Percentiles rank a stretch among this genome's conserved stretches.
These are phyloP conservation scores for Gloeostereum incarnatum DNA, from an alignment of 768 basidiomycete species.

Conservation along the genomic window DNA sequence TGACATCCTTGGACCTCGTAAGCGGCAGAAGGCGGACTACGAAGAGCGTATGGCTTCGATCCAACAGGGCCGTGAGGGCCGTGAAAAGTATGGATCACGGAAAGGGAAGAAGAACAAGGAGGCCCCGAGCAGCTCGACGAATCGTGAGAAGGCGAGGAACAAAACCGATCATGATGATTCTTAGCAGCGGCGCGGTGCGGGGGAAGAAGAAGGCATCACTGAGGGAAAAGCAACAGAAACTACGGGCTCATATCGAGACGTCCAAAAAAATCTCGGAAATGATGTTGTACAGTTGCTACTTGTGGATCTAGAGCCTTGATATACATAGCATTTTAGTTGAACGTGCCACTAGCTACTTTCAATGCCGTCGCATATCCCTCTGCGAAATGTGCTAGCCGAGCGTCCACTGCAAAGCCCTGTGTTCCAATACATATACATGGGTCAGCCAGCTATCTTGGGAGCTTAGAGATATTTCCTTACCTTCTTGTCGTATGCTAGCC, in stretches of 20 bases:
- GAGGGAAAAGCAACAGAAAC: slow-evolving; percentile 71
- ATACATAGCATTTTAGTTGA: slow-evolving; percentile 5
- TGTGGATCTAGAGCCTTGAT: background rate
- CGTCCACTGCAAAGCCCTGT: slow-evolving; percentile 64
- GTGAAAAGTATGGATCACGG: slow-evolving; percentile 85
- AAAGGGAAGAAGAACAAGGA: slow-evolving; percentile 92
- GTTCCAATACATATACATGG: background rate
- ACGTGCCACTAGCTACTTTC: slow-evolving; percentile 18
- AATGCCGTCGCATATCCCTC: slow-evolving; percentile 55
- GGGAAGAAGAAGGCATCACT: slow-evolving; percentile 80
- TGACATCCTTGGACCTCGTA: slow-evolving; percentile 89
- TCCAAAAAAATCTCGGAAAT: slow-evolving; percentile 38
- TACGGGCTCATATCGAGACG: slow-evolving; percentile 67
- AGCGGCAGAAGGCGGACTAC: slow-evolving; percentile 90
- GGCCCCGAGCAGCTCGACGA: slow-evolving; percentile 77
- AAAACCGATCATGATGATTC: slow-evolving; percentile 95
- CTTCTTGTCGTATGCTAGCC: slow-evolving; percentile 47
- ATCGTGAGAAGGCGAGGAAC: slow-evolving; percentile 86
- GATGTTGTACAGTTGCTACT: background rate
- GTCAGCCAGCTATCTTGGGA: slow-evolving; percentile 1
- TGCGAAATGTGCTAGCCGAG: slow-evolving; percentile 69
- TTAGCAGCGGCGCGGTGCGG: slow-evolving; percentile 65
- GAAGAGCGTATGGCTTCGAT: slow-evolving; percentile 90
- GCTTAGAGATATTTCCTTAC: slow-evolving; percentile 18
- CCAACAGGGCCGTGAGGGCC: slow-evolving; percentile 86